Percentiles rank a stretch among this genome's conserved stretches.
Evolutionary conservation across 2,329 filamentous ascomycete species (phyloP).

Genomic region (Hypomyces perniciosus): DNA sequence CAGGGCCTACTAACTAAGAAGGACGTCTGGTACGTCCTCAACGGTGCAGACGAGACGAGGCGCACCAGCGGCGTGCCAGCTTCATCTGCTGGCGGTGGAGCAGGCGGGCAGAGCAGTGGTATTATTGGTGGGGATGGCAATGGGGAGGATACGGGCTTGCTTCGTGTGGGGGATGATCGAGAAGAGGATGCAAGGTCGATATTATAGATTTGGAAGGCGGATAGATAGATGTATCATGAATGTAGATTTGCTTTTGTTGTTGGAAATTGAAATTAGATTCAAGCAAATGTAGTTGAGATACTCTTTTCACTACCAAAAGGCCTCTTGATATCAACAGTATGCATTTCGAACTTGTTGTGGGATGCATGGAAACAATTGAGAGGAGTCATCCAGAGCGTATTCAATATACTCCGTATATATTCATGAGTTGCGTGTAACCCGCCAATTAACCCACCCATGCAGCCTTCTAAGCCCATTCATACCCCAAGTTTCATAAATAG

Average conservation of each 20-base stretch:
- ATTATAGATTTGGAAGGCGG: constrained; percentile 18
- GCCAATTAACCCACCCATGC: neutral
- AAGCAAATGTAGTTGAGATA: too few species aligned
- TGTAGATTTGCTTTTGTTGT: neutral
- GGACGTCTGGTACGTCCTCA: constrained; percentile 90
- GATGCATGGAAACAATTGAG: neutral
- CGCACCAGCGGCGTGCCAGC: constrained; percentile 29
- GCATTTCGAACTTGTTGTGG: neutral
- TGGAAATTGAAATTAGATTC: too few species aligned
- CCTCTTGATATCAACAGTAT: too few species aligned
- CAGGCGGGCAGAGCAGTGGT: constrained; percentile 26
- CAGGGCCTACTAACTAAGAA: constrained; percentile 93
- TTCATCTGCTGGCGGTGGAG: constrained; percentile 1
- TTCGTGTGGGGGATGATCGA: constrained; percentile 31
- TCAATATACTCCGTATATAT: neutral
- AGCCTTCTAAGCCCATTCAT: neutral
- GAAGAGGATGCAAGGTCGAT: constrained; percentile 24
- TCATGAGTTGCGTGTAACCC: too few species aligned
- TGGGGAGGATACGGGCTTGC: constrained; percentile 38
- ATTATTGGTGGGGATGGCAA: constrained; percentile 32
- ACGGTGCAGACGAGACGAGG: constrained; percentile 63
- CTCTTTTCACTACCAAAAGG: too few species aligned
- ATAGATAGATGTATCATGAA: neutral
- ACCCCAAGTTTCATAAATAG: constrained; percentile 3
- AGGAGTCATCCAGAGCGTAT: too few species aligned